Evolutionary conservation across 2,329 filamentous ascomycete species (phyloP), one percentile per base, ranked within the genome.

Genomic region (Raffaelea albimanens): DNA sequence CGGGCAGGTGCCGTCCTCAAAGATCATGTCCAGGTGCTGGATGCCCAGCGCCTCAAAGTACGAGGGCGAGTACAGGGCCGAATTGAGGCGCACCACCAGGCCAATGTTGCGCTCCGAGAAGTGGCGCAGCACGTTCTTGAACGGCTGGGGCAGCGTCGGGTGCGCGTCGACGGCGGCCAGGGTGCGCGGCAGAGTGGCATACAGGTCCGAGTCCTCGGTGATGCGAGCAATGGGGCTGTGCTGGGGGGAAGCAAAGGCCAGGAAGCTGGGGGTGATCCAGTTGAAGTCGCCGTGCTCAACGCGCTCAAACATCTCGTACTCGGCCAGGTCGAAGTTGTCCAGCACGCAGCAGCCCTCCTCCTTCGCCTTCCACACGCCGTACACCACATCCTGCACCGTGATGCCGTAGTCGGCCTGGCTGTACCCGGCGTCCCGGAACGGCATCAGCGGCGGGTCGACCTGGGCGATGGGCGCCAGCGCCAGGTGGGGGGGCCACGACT

Each of bases 271-370:
- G 5, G 90, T 95, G 50, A 98, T 79, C 93, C 93, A 98, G 78
- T 98, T 98, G 83, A 98, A 98, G 69, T 98, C 93, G 53, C 93
- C 93, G 73, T 96, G 89, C 63, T 98, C 93, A 19, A 98, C 93
- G 50, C 93, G 80, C 70, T 98, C 93, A 59, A 80, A 98, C 63
- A 80, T 85, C 69, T 98, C 93, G 63, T 98, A 98, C 78, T 96
- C 88, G 68, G 96, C 90, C 19, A 98, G 76, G 59, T 91, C 90
- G 62, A 98, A 98, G 63, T 93, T 88, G 62, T 94, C 89, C 50
- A 98, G 72, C 47, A 87, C 86, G 61, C 90, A 94, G 59, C 95
- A 83, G 43, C 85, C 84, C 66, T 96, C 87, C 62, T 98, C 93
- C 72, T 97, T 98, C 41, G 93, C 93, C 65, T 91, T 95, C 91